Evolutionary conservation across 2,329 filamentous ascomycete genomes (phyloP).

Genomic region (Pyrenochaeta sp.): DNA sequence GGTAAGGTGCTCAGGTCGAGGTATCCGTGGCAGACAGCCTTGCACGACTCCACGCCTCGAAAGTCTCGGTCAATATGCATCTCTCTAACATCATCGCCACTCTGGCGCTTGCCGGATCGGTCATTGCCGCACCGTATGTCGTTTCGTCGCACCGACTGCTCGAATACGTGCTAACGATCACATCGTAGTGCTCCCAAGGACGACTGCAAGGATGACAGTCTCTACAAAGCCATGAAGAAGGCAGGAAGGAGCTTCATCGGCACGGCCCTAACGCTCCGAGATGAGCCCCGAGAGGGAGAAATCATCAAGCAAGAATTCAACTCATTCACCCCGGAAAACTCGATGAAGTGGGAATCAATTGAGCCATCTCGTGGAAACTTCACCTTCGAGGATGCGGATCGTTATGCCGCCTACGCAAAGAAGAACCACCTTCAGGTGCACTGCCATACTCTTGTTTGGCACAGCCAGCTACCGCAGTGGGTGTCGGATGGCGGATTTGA

Average conservation of each 20-base stretch:
- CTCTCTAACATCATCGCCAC: constrained; percentile 35
- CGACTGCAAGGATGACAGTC: constrained; percentile 23
- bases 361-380: constrained; percentile 50
- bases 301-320: constrained; percentile 42
- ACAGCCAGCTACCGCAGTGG: constrained; percentile 53
- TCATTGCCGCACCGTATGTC: constrained; percentile 28
- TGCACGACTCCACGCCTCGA: background rate
- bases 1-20: background rate
- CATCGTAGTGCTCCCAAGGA: constrained; percentile 10
- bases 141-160: background rate
- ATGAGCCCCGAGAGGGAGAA: constrained; percentile 33
- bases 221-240: constrained; percentile 36
- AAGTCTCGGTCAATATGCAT: constrained; percentile 29
- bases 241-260: constrained; percentile 35
- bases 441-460: constrained; percentile 55
- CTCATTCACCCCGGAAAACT: constrained; percentile 35
- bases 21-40: constrained; percentile 15
- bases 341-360: constrained; percentile 48
- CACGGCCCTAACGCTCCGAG: constrained; percentile 36
- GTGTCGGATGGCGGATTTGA: constrained; percentile 48
- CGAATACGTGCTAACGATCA: background rate
- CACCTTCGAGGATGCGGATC: constrained; percentile 49
- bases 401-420: constrained; percentile 44
- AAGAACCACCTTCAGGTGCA: constrained; percentile 46
- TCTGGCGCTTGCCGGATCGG: constrained; percentile 32